Base-by-base conservation (phyloP, 2,329 filamentous ascomycete species). In the Sclerotinia spermophila region DNA sequence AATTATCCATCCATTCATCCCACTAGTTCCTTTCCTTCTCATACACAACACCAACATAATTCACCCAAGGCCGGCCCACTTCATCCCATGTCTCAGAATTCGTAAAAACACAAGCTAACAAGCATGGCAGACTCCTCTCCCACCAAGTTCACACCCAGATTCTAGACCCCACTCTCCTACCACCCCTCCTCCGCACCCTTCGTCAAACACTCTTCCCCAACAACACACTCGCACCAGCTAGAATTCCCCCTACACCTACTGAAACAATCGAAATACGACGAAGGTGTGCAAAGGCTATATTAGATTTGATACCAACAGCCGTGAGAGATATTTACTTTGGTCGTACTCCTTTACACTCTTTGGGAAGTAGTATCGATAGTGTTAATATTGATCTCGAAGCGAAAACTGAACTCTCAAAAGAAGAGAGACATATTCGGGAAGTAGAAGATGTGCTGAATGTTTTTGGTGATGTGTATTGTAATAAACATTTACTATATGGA, bases 401-500 rank as follows among this genome's bases (percentile, higher is more conserved):
- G 24, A 53, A 65, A 65, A 65, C 45, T 45, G 33, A 53, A 30
- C 24, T 27, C 4, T 65, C 45, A 40, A 69, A 56, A 42, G 68
- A 66, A 19, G 68, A 69, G 56, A 55, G 48, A 27, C 68, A 69
- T 48, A 56, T 69, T 10, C 69, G 65, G 53, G 78, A 82, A 67
- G 82, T 85, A 33, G 82, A 86, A 67, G 81, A 83, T 73, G 83
- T 94, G 60, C 84, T 98, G 61, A 88, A 91, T 76, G 84, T 94
- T 51, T 90, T 97, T 75, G 87, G 87, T 24, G 94, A 97, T 81
- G 84, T 86, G 67, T 97, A 97, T 82, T 91, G 94, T 81, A 99
- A 99, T 82, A 96, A 94, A 82, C 94, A 97, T 82, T 83, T 98
- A 44, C 83, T 97, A 75, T 97, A 97, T 78, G 85, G 88, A 59